These are phyloP conservation scores for Leptomonas pyrrhocoris DNA, from an alignment of 208 protist species.

Conservation along the genomic window DNA sequence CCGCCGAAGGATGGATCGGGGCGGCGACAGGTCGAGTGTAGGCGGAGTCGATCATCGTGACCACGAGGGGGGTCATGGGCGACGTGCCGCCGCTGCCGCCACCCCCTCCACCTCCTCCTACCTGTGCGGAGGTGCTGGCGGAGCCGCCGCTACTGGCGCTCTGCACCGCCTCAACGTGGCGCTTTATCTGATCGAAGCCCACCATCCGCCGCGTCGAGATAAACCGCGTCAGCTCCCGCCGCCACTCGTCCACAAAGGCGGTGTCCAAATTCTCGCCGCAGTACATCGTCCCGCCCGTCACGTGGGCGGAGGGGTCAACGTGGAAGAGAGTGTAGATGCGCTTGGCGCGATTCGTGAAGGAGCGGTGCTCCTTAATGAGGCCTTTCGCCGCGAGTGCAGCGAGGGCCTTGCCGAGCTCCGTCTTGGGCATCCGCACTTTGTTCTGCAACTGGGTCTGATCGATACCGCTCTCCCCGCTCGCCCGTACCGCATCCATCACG, in stretches of 20 bases:
- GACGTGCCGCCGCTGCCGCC: background rate
- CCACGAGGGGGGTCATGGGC: background rate
- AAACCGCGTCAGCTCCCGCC: constrained; percentile 29
- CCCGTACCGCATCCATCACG: constrained; percentile 70
- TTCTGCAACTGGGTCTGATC: constrained; percentile 67
- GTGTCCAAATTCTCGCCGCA: constrained; percentile 82
- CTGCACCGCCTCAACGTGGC: constrained; percentile 48
- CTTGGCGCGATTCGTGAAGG: constrained; percentile 83
- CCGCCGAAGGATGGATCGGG: no score
- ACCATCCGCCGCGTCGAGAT: constrained; percentile 55
- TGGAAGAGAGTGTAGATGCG: constrained; percentile 83
- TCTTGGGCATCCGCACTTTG: constrained; percentile 64
- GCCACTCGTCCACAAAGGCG: constrained; percentile 79
- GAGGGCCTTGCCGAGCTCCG: constrained; percentile 74
- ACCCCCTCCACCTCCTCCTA: no score
- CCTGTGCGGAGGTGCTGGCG: no score
- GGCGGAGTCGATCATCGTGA: constrained; percentile 30
- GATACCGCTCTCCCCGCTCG: constrained; percentile 69
- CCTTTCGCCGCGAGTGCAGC: constrained; percentile 53
- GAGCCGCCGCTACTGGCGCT: constrained; percentile 17
- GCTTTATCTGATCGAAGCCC: constrained; percentile 57
- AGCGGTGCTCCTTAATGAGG: constrained; percentile 78
- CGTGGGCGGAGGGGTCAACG: constrained; percentile 71
- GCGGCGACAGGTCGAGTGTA: background rate
- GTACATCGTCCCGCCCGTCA: constrained; percentile 89